Conservation (phyloP, 2,329 filamentous ascomycete genomes). For the Emergomyces orientalis region DNA sequence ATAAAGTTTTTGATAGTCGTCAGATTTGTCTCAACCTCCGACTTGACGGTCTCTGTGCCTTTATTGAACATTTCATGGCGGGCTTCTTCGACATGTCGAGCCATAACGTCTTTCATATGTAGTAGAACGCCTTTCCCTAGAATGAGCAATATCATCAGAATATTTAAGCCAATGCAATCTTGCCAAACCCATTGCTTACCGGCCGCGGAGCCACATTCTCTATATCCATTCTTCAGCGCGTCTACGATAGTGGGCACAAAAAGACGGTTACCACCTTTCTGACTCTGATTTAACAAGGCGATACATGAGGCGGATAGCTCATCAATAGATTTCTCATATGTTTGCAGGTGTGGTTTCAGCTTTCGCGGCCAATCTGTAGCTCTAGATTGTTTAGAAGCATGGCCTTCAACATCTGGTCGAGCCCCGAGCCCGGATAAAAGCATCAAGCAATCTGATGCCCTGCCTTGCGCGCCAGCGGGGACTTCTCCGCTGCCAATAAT, state of each 20-base stretch:
- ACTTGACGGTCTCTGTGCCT: not conserved
- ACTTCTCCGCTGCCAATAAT: not conserved
- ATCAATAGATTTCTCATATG: constrained; percentile 23
- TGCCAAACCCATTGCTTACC: constrained; percentile 23
- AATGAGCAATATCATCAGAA: not conserved
- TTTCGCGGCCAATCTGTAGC: not conserved
- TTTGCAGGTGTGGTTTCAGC: not conserved
- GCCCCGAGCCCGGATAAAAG: not conserved
- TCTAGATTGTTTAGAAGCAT: too few species aligned
- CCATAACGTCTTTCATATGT: constrained; percentile 5
- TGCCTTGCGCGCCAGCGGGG: too few species aligned
- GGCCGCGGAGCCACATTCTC: constrained; percentile 34
- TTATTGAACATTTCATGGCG: constrained; percentile 4
- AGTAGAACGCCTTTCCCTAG: not conserved
- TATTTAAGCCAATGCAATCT: too few species aligned
- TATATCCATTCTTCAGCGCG: constrained; percentile 42
- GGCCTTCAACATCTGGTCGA: too few species aligned
- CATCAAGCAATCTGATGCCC: too few species aligned
- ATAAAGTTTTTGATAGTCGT: not conserved
- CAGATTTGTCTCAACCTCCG: not conserved
- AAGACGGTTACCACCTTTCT: constrained; percentile 44
- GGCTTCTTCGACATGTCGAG: not conserved
- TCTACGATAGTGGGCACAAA: constrained; percentile 42
- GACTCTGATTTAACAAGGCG: not conserved
- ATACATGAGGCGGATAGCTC: constrained; percentile 20